Conservation (phyloP, 345 rosid genomes). For the Rhodamnia argentea region DNA sequence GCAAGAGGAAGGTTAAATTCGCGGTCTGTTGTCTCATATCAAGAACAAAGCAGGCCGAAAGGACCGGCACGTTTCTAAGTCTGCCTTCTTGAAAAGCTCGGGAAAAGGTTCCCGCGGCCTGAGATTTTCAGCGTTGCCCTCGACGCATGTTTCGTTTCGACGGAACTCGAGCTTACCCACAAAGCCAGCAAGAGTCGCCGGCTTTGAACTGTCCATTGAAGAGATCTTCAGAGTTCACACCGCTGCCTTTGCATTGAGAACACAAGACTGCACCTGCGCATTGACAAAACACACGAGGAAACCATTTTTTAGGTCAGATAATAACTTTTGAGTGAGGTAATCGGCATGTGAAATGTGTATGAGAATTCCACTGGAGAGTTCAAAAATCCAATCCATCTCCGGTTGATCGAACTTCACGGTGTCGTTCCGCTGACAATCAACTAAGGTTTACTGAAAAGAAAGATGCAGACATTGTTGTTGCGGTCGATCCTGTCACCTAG, state of each 20-base stretch:
- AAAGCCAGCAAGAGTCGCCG: constrained; percentile 54
- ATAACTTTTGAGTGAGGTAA: not conserved
- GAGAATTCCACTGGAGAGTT: not conserved
- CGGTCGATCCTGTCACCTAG: not conserved
- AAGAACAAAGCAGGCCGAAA: not conserved
- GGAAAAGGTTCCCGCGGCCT: not conserved
- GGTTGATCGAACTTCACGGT: not conserved
- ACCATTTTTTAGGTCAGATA: not conserved
- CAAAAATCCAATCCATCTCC: not conserved
- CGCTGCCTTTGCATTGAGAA: constrained; percentile 52
- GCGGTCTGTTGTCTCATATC: not conserved
- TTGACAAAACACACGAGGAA: not conserved
- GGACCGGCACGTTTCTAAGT: not conserved
- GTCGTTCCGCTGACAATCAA: not conserved
- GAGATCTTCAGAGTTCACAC: constrained; percentile 41
- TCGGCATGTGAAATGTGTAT: not conserved
- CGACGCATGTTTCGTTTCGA: not conserved
- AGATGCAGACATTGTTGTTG: not conserved
- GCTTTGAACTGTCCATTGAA: constrained; percentile 46
- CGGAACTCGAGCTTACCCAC: constrained; percentile 26
- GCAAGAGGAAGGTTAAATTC: not conserved
- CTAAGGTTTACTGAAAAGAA: not conserved
- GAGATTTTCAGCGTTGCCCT: not conserved
- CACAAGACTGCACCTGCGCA: constrained; percentile 37
- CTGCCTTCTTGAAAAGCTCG: not conserved